Conservation (phyloP, 148 eudicot species). For the Chenopodium berlandieri region DNA sequence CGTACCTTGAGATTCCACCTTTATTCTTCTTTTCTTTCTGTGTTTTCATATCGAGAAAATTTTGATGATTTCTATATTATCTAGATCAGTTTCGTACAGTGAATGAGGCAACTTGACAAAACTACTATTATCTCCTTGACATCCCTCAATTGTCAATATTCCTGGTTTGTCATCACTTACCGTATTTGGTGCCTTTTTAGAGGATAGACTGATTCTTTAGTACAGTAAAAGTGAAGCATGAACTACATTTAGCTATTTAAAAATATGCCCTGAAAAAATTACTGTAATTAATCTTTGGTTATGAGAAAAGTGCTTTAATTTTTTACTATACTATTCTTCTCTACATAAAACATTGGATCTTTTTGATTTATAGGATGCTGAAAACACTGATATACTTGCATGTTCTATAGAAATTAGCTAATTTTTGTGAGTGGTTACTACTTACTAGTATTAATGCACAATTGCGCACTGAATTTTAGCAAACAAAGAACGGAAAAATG, state of each 20-base stretch:
- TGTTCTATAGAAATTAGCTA: no score
- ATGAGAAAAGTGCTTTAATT: background rate
- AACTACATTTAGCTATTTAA: background rate
- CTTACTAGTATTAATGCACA: no score
- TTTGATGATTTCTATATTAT: background rate
- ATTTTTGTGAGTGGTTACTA: no score
- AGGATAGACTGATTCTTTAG: background rate
- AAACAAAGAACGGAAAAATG: background rate
- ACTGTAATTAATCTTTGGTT: background rate
- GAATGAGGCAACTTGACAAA: conserved; percentile 3
- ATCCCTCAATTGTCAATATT: conserved; percentile 6
- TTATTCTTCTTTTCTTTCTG: background rate
- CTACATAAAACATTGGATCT: background rate
- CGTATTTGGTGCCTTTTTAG: no score
- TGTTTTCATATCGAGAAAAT: background rate
- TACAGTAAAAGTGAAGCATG: background rate
- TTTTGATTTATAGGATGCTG: background rate
- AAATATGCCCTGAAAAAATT: background rate
- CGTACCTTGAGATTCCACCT: background rate
- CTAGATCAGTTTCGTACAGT: conserved; percentile 4
- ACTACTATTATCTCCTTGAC: background rate
- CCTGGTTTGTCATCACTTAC: background rate
- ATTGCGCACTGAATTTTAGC: background rate
- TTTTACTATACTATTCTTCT: background rate
- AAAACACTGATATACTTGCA: background rate